Base-by-base conservation (phyloP, 148 eudicot genomes). In the Hydrangea macrophylla region DNA sequence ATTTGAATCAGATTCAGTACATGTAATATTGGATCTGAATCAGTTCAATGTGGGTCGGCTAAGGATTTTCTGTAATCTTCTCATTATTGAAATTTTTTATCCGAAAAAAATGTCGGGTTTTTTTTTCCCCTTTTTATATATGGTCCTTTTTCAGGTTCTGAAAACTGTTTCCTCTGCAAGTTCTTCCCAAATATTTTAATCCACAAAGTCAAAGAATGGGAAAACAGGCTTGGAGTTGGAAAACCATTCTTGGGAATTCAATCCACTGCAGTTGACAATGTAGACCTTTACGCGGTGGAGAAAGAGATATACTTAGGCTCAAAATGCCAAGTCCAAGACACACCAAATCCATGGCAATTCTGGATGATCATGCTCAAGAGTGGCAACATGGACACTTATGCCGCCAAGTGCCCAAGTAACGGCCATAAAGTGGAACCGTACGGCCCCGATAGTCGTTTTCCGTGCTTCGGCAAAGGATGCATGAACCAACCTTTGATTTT, bases 341-440 rank as follows among this genome's bases (percentile, higher is more conserved):
- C 55, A 32, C 82, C 79, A 7, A 78, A 67, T 6, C 78, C 84
- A 56, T 85, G 86, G 85, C 82, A 82, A 2, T 85, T 84, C 24
- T 85, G 88, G 86, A 85, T 85, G 86, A 75, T 85, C 55, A 85
- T 82, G 84, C 80, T 84, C 2, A 84, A 82, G 54, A 82, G 70
- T 45, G 88, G 88, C 9, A 84, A 84, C 68, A 31, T 66, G 42
- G 88, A 84, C 64, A 76, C 88, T 1, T 37, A 27, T 7, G 69
- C 82, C 6, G 76, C 69, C 31, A 28, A 50, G 10, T 83, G 86
- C 67, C 83, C 86, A 0, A 54, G 67, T 36, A 60, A 79, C n/a
- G 86, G 86, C 2, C 37, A 54, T 7, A 70, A 56, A 22, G 77
- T 64, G 15, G 83, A 70, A 3, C 83, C 82, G 0, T 68, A 33